These are phyloP conservation scores for Calcarisporium arbuscula DNA, from an alignment of 2,329 filamentous ascomycete genomes.

Conservation along the genomic window DNA sequence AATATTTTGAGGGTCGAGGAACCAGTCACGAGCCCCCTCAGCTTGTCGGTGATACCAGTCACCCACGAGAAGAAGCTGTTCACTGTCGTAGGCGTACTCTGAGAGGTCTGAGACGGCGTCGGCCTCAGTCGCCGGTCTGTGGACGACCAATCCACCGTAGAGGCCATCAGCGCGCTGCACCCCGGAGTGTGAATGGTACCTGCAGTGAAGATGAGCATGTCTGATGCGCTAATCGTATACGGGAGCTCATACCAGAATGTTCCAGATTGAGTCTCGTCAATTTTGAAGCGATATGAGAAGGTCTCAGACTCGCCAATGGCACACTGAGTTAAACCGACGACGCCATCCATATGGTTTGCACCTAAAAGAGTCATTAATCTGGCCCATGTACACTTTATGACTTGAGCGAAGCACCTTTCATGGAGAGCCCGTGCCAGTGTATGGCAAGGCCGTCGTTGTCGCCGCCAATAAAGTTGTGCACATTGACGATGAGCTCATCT, in stretches of 20 bases:
- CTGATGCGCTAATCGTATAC: too few relatives aligned
- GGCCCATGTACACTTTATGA: too few relatives aligned
- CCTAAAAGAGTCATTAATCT: too few relatives aligned
- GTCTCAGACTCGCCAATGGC: constrained; percentile 47
- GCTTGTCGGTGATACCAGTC: constrained; percentile 33
- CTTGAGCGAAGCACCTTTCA: too few relatives aligned
- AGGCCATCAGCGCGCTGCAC: constrained; percentile 32
- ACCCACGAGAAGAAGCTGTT: constrained; percentile 28
- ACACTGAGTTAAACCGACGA: constrained; percentile 55
- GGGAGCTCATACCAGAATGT: constrained; percentile 55
- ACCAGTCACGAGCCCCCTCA: constrained; percentile 18
- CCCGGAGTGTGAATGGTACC: constrained; percentile 57
- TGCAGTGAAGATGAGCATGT: constrained; percentile 14
- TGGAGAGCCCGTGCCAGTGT: constrained; percentile 65
- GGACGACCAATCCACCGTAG: constrained; percentile 22
- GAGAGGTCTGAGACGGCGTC: constrained; percentile 15
- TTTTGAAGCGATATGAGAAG: constrained; percentile 50
- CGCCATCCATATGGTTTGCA: constrained; percentile 55
- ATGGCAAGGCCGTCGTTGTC: constrained; percentile 38
- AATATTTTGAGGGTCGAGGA: constrained; percentile 16
- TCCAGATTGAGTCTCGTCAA: constrained; percentile 44
- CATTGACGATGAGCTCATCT: constrained; percentile 33
- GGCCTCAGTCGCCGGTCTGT: constrained; percentile 26
- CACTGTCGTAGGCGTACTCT: constrained; percentile 21
- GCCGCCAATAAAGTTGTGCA: constrained; percentile 29